Percentiles rank a stretch among this genome's conserved stretches.
phyloP scores from a whole-genome alignment of 2,329 filamentous ascomycete genomes.

The Neurospora sp. region DNA sequence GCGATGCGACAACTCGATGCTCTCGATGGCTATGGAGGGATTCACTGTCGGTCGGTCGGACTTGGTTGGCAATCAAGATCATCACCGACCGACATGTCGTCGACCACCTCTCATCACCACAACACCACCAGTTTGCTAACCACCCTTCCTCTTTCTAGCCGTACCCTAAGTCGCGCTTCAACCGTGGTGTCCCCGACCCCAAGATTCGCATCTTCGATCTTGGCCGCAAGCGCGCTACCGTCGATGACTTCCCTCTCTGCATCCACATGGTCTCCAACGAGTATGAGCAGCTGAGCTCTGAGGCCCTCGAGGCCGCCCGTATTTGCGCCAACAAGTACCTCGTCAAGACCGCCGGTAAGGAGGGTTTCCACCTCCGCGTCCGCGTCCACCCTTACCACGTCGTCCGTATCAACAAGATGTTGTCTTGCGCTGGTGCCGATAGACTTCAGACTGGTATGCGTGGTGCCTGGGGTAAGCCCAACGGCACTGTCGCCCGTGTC shows the following conservation, averaged over 20 bases:
- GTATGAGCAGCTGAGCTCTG: conserved; percentile 99
- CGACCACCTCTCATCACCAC: background rate
- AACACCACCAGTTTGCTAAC: conserved; percentile 35
- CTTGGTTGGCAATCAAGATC: background rate
- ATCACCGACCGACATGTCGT: background rate
- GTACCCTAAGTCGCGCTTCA: conserved; percentile 99
- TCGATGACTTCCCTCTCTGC: conserved; percentile 99
- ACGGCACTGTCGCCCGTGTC: conserved; percentile 97
- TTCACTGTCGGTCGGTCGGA: background rate
- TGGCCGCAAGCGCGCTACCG: conserved; percentile 94
- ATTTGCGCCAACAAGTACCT: conserved; percentile 99
- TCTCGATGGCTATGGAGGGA: conserved; percentile 16
- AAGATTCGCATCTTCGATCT: conserved; percentile 98
- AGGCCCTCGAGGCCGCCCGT: conserved; percentile 98
- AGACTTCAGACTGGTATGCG: conserved; percentile 99
- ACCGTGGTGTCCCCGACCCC: conserved; percentile 89
- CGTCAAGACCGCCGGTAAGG: conserved; percentile 63
- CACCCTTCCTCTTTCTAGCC: conserved; percentile 56
- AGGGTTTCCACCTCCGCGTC: conserved; percentile 64
- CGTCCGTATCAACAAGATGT: conserved; percentile 99
- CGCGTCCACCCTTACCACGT: conserved; percentile 99
- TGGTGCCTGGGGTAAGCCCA: conserved; percentile 99
- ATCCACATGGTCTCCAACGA: conserved; percentile 99
- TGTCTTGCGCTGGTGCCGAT: conserved; percentile 99
- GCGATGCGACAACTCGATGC: background rate